Conservation (phyloP, 345 rosid genomes). For the Hibiscus syriacus region DNA sequence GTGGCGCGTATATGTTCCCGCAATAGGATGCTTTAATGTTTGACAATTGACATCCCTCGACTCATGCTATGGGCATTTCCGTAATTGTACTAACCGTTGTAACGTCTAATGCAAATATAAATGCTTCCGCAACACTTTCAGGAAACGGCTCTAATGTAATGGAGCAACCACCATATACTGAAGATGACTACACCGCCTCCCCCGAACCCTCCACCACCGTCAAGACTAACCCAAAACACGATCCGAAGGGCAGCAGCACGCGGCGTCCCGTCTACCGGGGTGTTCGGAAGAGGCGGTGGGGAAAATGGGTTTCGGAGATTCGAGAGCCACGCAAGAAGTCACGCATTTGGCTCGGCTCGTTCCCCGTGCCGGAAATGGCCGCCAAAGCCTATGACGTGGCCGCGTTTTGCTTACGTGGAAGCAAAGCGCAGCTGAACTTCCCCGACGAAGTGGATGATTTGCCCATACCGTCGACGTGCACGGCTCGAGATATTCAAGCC, state of each 20-base stretch:
- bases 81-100: slow-evolving; percentile 13
- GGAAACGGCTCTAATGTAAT: slow-evolving; percentile 24
- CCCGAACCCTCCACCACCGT: neutral
- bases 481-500: slow-evolving; percentile 66
- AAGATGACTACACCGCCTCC: slow-evolving; percentile 25
- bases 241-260: slow-evolving; percentile 23
- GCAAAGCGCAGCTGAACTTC: slow-evolving; percentile 75
- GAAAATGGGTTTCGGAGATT: slow-evolving; percentile 90
- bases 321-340: slow-evolving; percentile 81
- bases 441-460: slow-evolving; percentile 58
- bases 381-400: slow-evolving; percentile 86
- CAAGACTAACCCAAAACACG: neutral
- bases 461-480: slow-evolving; percentile 47
- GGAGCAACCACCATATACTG: slow-evolving; percentile 39
- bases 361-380: slow-evolving; percentile 80
- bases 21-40: neutral
- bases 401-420: slow-evolving; percentile 60
- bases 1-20: neutral
- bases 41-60: neutral
- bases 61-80: slow-evolving; percentile 9
- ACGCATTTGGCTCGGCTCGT: slow-evolving; percentile 85
- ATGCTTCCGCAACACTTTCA: slow-evolving; percentile 2
- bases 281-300: slow-evolving; percentile 80
- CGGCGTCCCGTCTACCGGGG: slow-evolving; percentile 65
- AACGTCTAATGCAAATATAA: slow-evolving; percentile 17